These are phyloP conservation scores for Suillus spraguei DNA, from an alignment of 768 basidiomycete species.

Conservation along the genomic window DNA sequence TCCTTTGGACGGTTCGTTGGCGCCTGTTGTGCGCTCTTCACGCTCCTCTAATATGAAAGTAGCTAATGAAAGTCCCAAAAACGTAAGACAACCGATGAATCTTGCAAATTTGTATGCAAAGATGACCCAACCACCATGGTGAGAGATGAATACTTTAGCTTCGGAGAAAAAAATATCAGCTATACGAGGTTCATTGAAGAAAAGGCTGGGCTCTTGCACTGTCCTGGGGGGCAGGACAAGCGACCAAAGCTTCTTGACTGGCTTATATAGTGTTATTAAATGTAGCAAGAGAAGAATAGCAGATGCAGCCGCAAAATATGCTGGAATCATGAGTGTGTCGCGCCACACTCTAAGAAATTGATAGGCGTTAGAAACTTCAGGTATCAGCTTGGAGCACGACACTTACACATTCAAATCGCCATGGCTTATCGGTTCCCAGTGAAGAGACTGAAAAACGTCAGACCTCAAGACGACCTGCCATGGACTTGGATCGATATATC, in stretches of 20 bases:
- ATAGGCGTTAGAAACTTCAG: background rate
- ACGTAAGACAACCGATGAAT: constrained; percentile 22
- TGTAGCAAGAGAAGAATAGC: constrained; percentile 11
- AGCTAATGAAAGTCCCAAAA: constrained; percentile 22
- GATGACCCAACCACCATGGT: constrained; percentile 26
- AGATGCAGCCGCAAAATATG: constrained; percentile 17
- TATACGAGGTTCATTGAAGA: background rate
- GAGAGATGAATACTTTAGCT: constrained; percentile 26
- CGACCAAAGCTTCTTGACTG: constrained; percentile 11
- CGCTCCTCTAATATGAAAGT: constrained; percentile 12
- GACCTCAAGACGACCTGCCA: constrained; percentile 14
- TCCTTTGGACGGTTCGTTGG: background rate
- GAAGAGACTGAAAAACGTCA: background rate
- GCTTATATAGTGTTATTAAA: constrained; percentile 9
- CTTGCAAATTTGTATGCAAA: constrained; percentile 26
- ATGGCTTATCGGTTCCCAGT: background rate
- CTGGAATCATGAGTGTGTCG: constrained; percentile 18
- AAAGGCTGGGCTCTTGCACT: background rate
- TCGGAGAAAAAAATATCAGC: constrained; percentile 28
- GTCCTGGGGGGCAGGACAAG: constrained; percentile 3
- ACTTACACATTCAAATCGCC: background rate
- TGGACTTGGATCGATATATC: constrained; percentile 3
- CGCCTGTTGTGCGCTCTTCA: constrained; percentile 1
- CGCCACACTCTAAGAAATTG: constrained; percentile 5
- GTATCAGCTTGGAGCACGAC: background rate